A percentile compares a stretch with the other conserved stretches of the same genome.
Conservation (phyloP, 441 rosid genomes). For the Brassica balearica region DNA sequence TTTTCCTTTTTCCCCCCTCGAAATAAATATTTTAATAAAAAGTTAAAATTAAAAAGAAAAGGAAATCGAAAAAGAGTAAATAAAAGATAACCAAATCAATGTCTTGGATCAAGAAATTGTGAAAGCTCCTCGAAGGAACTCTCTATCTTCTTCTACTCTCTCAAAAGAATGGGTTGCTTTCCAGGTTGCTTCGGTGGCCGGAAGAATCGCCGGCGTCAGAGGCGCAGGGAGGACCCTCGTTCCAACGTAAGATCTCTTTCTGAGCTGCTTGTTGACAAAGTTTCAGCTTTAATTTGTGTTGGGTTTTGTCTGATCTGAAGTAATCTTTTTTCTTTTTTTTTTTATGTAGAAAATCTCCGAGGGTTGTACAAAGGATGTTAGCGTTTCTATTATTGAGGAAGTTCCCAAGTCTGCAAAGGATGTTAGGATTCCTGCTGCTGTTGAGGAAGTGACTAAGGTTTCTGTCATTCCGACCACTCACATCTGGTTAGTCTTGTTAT, state of each 20-base stretch:
- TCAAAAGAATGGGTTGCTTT: slow-evolving; percentile 75
- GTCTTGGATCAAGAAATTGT: not conserved
- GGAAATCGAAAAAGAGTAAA: slow-evolving; percentile 5
- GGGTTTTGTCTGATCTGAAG: slow-evolving; percentile 17
- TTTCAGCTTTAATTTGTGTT: slow-evolving; percentile 1
- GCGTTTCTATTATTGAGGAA: slow-evolving; percentile 31
- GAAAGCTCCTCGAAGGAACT: not conserved
- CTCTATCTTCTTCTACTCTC: slow-evolving; percentile 10
- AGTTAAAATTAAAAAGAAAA: slow-evolving; percentile 13
- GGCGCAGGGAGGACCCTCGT: slow-evolving; percentile 50
- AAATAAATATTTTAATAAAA: slow-evolving; percentile 6
- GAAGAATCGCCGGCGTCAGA: slow-evolving; percentile 60
- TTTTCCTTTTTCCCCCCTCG: slow-evolving; percentile 26
- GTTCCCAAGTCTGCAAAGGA: slow-evolving; percentile 25
- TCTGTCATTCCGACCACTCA: slow-evolving; percentile 28
- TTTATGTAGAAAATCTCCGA: slow-evolving; percentile 39
- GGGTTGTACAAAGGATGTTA: slow-evolving; percentile 43
- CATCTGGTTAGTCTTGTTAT: not conserved
- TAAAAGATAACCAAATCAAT: slow-evolving; percentile 1
- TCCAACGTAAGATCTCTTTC: slow-evolving; percentile 47
- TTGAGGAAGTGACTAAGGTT: slow-evolving; percentile 23
- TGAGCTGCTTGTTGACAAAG: not conserved
- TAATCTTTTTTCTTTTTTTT: not conserved
- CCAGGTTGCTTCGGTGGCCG: slow-evolving; percentile 83
- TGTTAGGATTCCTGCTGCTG: not conserved